Evolutionary conservation across 495 filamentous ascomycete species (phyloP), one percentile per base, ranked within the genome.

Genomic region (Aspergillus avenaceus): DNA sequence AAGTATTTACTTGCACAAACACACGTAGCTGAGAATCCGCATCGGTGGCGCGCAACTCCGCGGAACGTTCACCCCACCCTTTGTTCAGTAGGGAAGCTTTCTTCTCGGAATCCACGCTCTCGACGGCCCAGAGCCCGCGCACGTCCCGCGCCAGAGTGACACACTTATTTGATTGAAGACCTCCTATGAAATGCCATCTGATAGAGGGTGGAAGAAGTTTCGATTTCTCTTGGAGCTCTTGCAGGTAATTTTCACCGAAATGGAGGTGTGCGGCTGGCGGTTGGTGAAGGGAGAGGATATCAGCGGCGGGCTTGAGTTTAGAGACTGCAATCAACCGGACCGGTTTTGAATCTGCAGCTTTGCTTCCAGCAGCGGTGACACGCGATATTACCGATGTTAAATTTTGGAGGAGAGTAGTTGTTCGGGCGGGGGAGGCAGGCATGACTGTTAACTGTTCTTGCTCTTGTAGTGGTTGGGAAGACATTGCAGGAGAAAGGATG

Each of bases 241-340:
- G 91, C 12, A 87, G 78, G 75, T 98, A 98, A 73, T 98, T 98
- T 70, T 98, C 93, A 54, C 93, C 93, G 67, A 97, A 97, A 69
- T 97, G 90, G 43, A 74, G 56, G 34, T 96, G 91, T 0, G 60
- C 40, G 16, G 73, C 65, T 0, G 77, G 74, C 1, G 77, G 58
- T 50, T 81, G 71, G 72, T 95, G 85, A 2, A 98, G 78, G 42
- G 88, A 83, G 34, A 95, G 76, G 60, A 97, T 84, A 70, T 97
- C 95, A 46, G 85, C 82, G 45, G 84, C 87, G 9, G 93, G 90
- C 66, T 97, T 96, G 56, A 93, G 77, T 65, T 98, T 98, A 14
- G 90, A 96, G 44, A 98, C 91, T 26, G 91, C 91, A 21, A 98
- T 87, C 21, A 97, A 75, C 16, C 93, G 86, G 47, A 95, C 49